phyloP scores from a whole-genome alignment of 371 early-diverging fungal genomes.

The Mortierella sp. region DNA sequence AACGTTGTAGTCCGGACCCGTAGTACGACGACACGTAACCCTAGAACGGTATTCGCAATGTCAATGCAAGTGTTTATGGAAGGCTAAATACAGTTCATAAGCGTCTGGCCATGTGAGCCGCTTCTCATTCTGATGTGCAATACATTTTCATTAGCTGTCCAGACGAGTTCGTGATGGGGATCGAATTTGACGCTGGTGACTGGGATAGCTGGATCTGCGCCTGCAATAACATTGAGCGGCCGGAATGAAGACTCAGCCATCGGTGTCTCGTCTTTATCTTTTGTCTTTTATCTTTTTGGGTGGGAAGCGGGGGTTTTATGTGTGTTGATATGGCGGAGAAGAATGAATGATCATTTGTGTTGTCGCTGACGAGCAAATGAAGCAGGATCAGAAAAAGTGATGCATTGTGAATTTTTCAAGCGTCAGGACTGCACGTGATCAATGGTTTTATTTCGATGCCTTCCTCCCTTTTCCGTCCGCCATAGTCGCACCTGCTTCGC shows the following conservation, averaged over 20 bases:
- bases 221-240: constrained; percentile 50
- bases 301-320: neutral
- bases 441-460: too few species aligned
- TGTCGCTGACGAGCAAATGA: too few species aligned
- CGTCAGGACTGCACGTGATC: too few species aligned
- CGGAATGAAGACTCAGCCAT: constrained; percentile 53
- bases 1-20: constrained; percentile 69
- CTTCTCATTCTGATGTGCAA: constrained; percentile 1
- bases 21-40: constrained; percentile 72
- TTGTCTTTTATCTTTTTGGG: neutral
- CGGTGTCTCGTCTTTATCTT: neutral
- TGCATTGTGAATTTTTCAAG: too few species aligned
- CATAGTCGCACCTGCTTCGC: too few species aligned
- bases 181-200: constrained; percentile 76
- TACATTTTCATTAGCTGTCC: constrained; percentile 84
- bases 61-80: too few species aligned
- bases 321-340: neutral
- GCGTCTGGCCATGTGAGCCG: too few species aligned
- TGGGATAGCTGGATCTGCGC: constrained; percentile 48
- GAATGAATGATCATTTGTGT: too few species aligned
- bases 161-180: constrained; percentile 82
- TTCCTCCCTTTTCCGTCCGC: too few species aligned
- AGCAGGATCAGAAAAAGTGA: too few species aligned
- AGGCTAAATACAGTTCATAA: too few species aligned
- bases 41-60: constrained; percentile 40